A percentile compares a stretch with the other conserved stretches of the same genome.
These are phyloP conservation scores for Xylariomycetidae sp. DNA, from an alignment of 2,329 filamentous ascomycete genomes.

Conservation along the genomic window DNA sequence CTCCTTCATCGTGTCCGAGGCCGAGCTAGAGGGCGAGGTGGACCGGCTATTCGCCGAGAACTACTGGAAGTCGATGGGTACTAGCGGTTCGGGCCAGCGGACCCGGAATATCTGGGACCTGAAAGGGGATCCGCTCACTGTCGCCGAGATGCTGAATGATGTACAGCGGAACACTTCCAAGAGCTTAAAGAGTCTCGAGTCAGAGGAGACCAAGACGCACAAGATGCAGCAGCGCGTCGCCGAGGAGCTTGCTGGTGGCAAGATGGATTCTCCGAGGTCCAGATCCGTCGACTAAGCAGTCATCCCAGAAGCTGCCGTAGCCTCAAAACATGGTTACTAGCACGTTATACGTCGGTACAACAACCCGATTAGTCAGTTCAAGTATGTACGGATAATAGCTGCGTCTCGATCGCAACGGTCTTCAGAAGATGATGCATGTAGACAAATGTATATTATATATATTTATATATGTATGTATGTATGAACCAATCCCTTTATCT, in stretches of 20 bases:
- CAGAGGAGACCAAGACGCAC: slow-evolving; percentile 40
- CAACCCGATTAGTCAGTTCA: no score
- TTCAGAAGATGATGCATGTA: no score
- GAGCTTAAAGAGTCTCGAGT: slow-evolving; percentile 28
- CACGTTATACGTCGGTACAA: no score
- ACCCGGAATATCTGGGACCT: slow-evolving; percentile 49
- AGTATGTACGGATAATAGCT: no score
- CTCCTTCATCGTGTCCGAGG: slow-evolving; percentile 79
- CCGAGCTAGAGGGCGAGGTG: slow-evolving; percentile 68
- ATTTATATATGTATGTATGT: no score
- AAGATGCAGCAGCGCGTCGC: slow-evolving; percentile 51
- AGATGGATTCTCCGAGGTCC: slow-evolving; percentile 37
- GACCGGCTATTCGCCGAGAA: slow-evolving; percentile 70
- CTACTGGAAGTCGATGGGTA: slow-evolving; percentile 41
- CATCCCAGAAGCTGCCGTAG: no score
- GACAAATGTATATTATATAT: no score
- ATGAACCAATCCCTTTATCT: no score
- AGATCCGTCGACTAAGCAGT: not conserved
- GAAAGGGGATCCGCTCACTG: slow-evolving; percentile 39
- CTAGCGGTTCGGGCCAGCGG: slow-evolving; percentile 22
- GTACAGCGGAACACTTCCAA: slow-evolving; percentile 22
- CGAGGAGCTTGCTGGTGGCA: slow-evolving; percentile 57
- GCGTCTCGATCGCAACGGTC: no score
- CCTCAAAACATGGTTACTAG: no score
- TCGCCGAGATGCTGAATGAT: slow-evolving; percentile 40